These are phyloP conservation scores for Diaporthe ilicicola DNA, from an alignment of 2,329 filamentous ascomycete species.

Conservation along the genomic window DNA sequence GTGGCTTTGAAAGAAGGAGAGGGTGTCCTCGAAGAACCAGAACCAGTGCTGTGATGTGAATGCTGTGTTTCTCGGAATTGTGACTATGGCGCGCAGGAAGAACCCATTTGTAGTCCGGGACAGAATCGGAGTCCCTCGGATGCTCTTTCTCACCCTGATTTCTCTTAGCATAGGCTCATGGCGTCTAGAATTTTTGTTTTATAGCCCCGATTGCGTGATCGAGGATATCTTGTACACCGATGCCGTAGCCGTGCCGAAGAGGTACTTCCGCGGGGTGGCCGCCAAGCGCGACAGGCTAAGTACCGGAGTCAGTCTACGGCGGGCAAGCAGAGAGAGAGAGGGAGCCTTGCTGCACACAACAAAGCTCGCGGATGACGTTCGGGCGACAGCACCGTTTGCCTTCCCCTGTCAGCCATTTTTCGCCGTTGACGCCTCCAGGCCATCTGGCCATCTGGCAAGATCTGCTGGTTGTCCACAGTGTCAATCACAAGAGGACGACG, in stretches of 20 bases:
- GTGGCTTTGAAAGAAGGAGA: slow-evolving; percentile 25
- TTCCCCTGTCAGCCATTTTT: slow-evolving; percentile 7
- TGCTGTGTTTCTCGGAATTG: background rate
- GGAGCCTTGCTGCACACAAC: background rate
- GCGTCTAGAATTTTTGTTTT: slow-evolving; percentile 27
- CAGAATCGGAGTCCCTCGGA: slow-evolving; percentile 21
- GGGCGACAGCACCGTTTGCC: background rate
- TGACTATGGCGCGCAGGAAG: background rate
- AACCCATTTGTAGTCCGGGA: slow-evolving; percentile 21
- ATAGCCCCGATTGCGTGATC: slow-evolving; percentile 33
- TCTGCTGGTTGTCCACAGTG: slow-evolving; percentile 25
- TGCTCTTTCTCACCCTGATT: background rate
- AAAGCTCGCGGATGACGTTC: slow-evolving; percentile 9
- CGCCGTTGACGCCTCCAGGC: background rate
- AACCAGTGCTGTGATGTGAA: background rate
- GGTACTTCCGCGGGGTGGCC: slow-evolving; percentile 20
- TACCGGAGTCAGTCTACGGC: slow-evolving; percentile 14
- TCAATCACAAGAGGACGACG: background rate
- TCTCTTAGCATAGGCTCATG: slow-evolving; percentile 8
- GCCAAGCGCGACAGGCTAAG: slow-evolving; percentile 22
- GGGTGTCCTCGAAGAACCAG: slow-evolving; percentile 13
- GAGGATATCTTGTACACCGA: slow-evolving; percentile 23
- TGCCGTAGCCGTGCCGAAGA: background rate
- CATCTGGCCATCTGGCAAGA: background rate
- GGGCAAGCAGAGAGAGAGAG: slow-evolving; percentile 2